Percentiles rank a stretch among this genome's conserved stretches.
phyloP scores from a whole-genome alignment of 345 rosid genomes.

The Psidium friedrichsthalianum region DNA sequence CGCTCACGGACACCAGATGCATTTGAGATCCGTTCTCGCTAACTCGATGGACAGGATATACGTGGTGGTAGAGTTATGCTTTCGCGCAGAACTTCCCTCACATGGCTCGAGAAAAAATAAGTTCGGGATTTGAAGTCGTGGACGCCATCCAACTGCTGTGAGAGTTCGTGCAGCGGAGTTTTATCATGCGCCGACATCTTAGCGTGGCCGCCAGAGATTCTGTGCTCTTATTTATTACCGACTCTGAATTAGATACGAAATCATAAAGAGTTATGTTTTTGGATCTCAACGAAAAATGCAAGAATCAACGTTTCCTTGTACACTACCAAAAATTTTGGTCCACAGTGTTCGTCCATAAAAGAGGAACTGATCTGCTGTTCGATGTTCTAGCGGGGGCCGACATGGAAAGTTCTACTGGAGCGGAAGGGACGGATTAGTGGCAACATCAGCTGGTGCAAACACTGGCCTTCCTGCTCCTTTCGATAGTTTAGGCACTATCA shows the following conservation, averaged over 20 bases:
- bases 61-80: conserved; percentile 29
- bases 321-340: not conserved
- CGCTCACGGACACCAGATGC: conserved; percentile 10
- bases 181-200: conserved; percentile 73
- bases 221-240: conserved; percentile 38
- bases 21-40: conserved; percentile 52
- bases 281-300: not conserved
- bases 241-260: not conserved
- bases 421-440: conserved; percentile 59
- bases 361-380: not conserved
- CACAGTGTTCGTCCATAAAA: not conserved
- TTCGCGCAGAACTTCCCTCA: conserved; percentile 45
- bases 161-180: conserved; percentile 52
- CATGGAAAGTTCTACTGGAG: conserved; percentile 63
- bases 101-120: too few species aligned
- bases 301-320: not conserved
- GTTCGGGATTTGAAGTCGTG: conserved; percentile 51
- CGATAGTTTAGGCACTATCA: conserved; percentile 32
- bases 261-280: not conserved
- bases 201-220: conserved; percentile 71
- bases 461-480: conserved; percentile 48
- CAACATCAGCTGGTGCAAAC: conserved; percentile 51
- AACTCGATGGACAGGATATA: too few species aligned
- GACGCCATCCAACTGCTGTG: conserved; percentile 61
- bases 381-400: conserved; percentile 58